Base-by-base conservation (phyloP, 768 basidiomycete genomes). In the Lactifluus piperatus region DNA sequence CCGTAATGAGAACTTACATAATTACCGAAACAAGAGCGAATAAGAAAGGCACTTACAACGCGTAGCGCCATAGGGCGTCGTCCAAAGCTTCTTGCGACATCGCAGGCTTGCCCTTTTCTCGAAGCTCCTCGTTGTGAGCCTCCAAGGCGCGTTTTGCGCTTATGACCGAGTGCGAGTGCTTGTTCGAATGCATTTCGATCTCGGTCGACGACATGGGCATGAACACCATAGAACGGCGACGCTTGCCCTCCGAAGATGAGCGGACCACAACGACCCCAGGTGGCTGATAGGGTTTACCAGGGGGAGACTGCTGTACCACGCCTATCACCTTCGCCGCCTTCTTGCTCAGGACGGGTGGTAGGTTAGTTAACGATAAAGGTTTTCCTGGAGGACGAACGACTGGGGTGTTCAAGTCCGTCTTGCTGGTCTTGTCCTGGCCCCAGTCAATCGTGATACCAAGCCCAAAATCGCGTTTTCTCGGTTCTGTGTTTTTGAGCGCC, bases 151-250 rank as follows among this genome's bases (percentile, higher is more conserved):
- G 73, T 65, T 81, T 80, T 66, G 81, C 85, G 30, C 80, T 81
- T 26, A 90, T 72, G 3, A 90, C 68, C 6, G 77, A 76, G 66
- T 89, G 84, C 50, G 88, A 71, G 66, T 83, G 77, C 71, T 82
- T 85, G 71, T 82, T 84, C n/a, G 81, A 77, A 65, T 88, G 84
- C 82, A 86, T 82, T 72, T 89, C 87, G 34, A 89, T 73, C 67
- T 86, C 86, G 3, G 69, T 66, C 24, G 85, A 76, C 0, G 75
- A 56, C 64, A 85, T 72, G 1, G 84, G 79, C 47, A 88, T 73
- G 68, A 84, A 85, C 6, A 78, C 81, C 26, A 76, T 71, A 7
- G 80, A n/a, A n/a, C n/a, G 82, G 76, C 74, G 80, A 34, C 43
- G 62, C 30, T 11, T 5, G 6, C 27, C 44, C 26, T 37, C 56